Percentiles rank a stretch among this genome's conserved stretches.
phyloP scores from a whole-genome alignment of 2,329 filamentous ascomycete species.

The Rachicladosporium sp. region DNA sequence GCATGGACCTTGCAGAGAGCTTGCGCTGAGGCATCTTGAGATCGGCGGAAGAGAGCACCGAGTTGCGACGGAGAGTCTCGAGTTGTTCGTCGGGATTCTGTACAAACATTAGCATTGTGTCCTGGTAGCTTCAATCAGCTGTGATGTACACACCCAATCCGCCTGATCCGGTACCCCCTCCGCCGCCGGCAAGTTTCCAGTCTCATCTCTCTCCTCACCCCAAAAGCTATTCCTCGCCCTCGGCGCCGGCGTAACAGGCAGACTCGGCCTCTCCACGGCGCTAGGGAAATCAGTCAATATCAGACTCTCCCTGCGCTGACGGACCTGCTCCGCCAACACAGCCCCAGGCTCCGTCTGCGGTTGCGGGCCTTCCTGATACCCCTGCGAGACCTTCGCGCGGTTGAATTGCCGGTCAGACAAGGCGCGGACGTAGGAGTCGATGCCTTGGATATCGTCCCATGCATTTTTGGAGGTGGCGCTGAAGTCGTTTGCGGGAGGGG shows the following conservation, averaged over 20 bases:
- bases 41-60: conserved; percentile 23
- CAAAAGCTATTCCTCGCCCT: conserved; percentile 57
- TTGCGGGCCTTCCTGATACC: conserved; percentile 9
- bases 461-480: conserved; percentile 57
- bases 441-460: conserved; percentile 86
- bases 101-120: neutral
- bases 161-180: conserved; percentile 75
- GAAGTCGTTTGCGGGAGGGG: conserved; percentile 59
- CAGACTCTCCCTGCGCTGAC: conserved; percentile 40
- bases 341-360: conserved; percentile 8
- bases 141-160: conserved; percentile 57
- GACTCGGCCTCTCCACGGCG: conserved; percentile 67
- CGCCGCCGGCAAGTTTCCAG: conserved; percentile 56
- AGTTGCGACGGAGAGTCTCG: conserved; percentile 34
- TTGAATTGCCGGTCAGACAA: conserved; percentile 51
- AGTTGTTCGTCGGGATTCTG: conserved; percentile 36
- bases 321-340: conserved; percentile 19
- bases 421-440: conserved; percentile 72
- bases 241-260: conserved; percentile 82
- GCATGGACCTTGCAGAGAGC: conserved; percentile 19
- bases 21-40: conserved; percentile 17
- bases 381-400: conserved; percentile 28
- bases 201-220: conserved; percentile 46
- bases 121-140: too few species aligned
- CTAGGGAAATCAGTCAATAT: conserved; percentile 80